These are phyloP conservation scores for Barbatosphaeria neglecta DNA, from an alignment of 495 filamentous ascomycete genomes.

Conservation along the genomic window DNA sequence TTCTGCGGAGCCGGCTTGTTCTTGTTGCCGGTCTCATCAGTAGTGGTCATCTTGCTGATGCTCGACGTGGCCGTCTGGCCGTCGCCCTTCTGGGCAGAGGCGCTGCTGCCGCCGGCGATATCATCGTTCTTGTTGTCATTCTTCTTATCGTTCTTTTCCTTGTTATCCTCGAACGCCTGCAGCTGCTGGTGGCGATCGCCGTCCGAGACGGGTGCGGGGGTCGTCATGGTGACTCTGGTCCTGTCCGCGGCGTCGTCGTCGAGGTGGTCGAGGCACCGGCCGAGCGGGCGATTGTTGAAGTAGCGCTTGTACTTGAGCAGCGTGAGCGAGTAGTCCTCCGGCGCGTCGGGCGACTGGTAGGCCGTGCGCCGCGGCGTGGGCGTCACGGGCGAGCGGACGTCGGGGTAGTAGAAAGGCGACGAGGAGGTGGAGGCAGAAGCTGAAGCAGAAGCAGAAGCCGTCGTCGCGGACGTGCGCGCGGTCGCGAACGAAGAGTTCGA, in stretches of 20 bases:
- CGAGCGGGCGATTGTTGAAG: slow-evolving; percentile 12
- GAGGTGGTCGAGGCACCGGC: slow-evolving; percentile 11
- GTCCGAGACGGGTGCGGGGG: background rate
- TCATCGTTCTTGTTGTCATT: background rate
- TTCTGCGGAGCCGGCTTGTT: background rate
- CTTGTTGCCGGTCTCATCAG: background rate
- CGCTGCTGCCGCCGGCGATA: no score
- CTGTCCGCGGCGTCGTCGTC: background rate
- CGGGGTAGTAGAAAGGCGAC: no score
- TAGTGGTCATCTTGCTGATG: no score
- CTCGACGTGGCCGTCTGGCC: no score
- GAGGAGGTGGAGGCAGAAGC: no score
- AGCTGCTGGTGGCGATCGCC: background rate
- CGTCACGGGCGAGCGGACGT: no score
- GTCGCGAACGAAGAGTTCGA: no score
- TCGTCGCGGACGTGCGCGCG: no score
- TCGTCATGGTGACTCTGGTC: background rate
- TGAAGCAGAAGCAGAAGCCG: no score
- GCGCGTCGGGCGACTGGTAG: background rate
- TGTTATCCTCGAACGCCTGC: background rate
- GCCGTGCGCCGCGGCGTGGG: no score
- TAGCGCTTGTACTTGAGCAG: slow-evolving; percentile 15
- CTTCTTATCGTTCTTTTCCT: background rate
- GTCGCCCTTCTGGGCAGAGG: no score
- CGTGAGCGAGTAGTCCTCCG: slow-evolving; percentile 15